These are phyloP conservation scores for Wickerhamomyces silvicola DNA, from an alignment of 805 yeast species.

Conservation along the genomic window DNA sequence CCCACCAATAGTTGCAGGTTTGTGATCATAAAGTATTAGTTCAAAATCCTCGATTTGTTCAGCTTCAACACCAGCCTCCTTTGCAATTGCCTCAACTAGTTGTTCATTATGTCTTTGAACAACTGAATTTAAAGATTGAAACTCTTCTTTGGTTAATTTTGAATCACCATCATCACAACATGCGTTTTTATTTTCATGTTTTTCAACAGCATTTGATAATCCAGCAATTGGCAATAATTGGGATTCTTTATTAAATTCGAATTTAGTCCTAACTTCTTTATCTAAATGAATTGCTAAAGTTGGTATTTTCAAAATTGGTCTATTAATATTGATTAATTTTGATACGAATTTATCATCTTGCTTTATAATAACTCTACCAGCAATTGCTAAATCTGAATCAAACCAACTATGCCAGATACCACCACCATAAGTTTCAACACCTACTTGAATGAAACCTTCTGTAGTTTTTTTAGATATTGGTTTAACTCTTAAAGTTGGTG, in stretches of 20 bases:
- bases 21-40: conserved; percentile 77
- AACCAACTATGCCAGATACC: conserved; percentile 97
- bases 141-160: conserved; percentile 45
- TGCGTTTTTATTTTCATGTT: conserved; percentile 19
- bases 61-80: conserved; percentile 47
- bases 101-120: conserved; percentile 73
- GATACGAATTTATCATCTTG: conserved; percentile 47
- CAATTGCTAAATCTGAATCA: conserved; percentile 85
- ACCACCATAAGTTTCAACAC: conserved; percentile 94
- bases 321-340: conserved; percentile 68
- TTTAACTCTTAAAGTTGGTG: conserved; percentile 83
- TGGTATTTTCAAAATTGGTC: conserved; percentile 86
- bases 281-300: conserved; percentile 90
- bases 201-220: conserved; percentile 30
- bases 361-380: conserved; percentile 81
- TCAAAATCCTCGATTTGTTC: conserved; percentile 82
- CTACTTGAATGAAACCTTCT: conserved; percentile 82
- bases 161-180: conserved; percentile 46
- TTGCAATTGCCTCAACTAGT: conserved; percentile 61
- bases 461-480: conserved; percentile 67
- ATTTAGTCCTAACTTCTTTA: conserved; percentile 66
- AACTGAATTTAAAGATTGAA: conserved; percentile 57
- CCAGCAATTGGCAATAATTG: conserved; percentile 87
- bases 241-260: conserved; percentile 85
- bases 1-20: conserved; percentile 81